Base-by-base conservation (phyloP, 2,329 filamentous ascomycete genomes). In the Penicillium sclerotigenum region DNA sequence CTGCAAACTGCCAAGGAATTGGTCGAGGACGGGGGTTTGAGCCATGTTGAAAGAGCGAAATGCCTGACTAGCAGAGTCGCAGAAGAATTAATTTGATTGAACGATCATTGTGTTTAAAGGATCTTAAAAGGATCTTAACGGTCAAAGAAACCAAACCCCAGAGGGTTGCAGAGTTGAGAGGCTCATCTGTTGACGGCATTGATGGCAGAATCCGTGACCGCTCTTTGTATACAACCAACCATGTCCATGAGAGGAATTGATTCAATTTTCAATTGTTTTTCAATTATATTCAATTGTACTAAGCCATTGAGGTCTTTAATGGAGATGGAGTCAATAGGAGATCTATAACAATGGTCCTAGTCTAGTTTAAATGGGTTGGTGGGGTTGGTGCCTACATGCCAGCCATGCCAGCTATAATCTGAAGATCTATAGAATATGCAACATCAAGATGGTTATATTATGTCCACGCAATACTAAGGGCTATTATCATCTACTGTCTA, bases 1-100 rank as follows among this genome's bases (percentile, higher is more conserved):
- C 50, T 83, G 81, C 52, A 93, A 82, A 52, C 83, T 83, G 11
- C 75, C 73, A 50, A 93, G 82, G 70, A 92, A 94, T 62, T 87
- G 80, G 62, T 85, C 79, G 22, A 89, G 75, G 41, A 88, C 81
- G 36, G 86, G 80, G 75, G 89, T 90, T 18, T 62, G 64, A 24
- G 53, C 49, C 22, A 47, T 50, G 36, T 36, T 42, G 56, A 42
- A 26, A 28, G 31, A 24, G 5, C 29, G 6, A 41, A 34, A 33
- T 37, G 20, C 41, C 46, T 34, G 7, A n/a, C 16, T 33, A 13
- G 20, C 22, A 48, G 16, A 22, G 29, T 45, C 28, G 4, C 28
- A 54, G 36, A 16, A 29, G 10, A 18, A 31, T 40, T 16, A 51
- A 22, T 38, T 42, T 29, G 26, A 51, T 22, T 43, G 31, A 33